These are phyloP conservation scores for Aspergillus neoniger DNA, from an alignment of 2,329 filamentous ascomycete species.

Conservation along the genomic window DNA sequence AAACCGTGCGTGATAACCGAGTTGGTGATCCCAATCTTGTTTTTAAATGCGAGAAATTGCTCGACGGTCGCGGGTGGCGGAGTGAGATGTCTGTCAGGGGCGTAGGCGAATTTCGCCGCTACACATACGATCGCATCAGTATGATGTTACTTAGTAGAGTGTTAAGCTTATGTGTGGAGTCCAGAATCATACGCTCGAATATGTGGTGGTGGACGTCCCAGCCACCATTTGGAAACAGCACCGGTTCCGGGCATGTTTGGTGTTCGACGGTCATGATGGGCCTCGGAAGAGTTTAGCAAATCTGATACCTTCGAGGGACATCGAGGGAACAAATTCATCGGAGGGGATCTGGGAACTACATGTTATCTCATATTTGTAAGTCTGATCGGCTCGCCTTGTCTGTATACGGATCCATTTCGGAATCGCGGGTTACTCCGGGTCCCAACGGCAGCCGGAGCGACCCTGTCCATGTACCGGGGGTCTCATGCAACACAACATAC, in stretches of 20 bases:
- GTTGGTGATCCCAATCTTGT: conserved; percentile 32
- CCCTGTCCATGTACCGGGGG: not conserved
- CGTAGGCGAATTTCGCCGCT: conserved; percentile 28
- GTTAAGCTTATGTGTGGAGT: not conserved
- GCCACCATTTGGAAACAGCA: conserved; percentile 31
- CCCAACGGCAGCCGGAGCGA: not conserved
- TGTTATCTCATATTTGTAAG: not conserved
- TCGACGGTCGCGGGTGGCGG: conserved; percentile 31
- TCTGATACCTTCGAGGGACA: not conserved
- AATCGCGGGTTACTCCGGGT: not conserved
- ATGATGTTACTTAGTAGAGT: not conserved
- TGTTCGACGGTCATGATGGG: not conserved
- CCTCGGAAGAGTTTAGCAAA: not conserved
- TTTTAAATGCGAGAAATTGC: conserved; percentile 29
- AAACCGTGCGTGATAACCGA: conserved; percentile 42
- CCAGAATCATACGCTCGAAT: conserved; percentile 32
- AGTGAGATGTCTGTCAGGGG: conserved; percentile 30
- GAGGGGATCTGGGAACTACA: not conserved
- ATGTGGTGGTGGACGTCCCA: conserved; percentile 40
- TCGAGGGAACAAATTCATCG: not conserved
- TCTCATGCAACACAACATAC: too few species aligned
- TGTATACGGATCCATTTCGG: not conserved
- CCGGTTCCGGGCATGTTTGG: not conserved
- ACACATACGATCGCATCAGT: not conserved
- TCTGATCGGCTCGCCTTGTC: not conserved